phyloP scores from a whole-genome alignment of 352 stramenopile genomes.

The Blastocystis sp. region DNA sequence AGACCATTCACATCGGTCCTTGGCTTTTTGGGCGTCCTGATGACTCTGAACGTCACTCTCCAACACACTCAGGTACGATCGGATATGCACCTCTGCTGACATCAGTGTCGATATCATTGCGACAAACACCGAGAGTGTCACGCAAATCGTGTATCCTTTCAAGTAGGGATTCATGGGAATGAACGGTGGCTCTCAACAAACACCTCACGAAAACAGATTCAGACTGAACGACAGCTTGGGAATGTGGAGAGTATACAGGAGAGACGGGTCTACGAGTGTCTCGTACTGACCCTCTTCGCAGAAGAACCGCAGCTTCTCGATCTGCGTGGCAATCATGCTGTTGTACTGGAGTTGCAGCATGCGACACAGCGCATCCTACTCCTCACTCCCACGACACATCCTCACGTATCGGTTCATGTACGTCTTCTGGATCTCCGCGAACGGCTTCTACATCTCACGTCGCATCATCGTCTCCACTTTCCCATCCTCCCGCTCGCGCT shows the following conservation, averaged over 20 bases:
- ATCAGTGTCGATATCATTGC: background rate
- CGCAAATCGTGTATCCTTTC: constrained; percentile 17
- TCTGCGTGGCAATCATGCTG: background rate
- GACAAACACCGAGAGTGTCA: background rate
- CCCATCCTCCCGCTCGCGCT: background rate
- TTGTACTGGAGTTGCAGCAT: constrained; percentile 19
- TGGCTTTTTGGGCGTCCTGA: background rate
- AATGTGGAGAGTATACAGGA: background rate
- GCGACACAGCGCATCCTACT: constrained; percentile 24
- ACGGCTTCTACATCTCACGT: background rate
- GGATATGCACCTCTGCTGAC: background rate
- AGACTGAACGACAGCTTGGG: background rate
- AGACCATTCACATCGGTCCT: background rate
- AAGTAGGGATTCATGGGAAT: background rate
- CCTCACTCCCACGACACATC: background rate
- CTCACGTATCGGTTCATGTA: background rate
- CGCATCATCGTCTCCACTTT: background rate
- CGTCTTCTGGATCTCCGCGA: background rate
- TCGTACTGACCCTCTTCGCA: background rate
- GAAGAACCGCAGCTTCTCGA: background rate
- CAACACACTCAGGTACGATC: background rate
- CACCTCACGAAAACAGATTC: background rate
- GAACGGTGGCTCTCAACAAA: background rate
- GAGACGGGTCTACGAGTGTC: background rate
- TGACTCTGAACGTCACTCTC: background rate